Base-by-base conservation (phyloP, 208 protist genomes). In the Blechomonas ayalai region DNA sequence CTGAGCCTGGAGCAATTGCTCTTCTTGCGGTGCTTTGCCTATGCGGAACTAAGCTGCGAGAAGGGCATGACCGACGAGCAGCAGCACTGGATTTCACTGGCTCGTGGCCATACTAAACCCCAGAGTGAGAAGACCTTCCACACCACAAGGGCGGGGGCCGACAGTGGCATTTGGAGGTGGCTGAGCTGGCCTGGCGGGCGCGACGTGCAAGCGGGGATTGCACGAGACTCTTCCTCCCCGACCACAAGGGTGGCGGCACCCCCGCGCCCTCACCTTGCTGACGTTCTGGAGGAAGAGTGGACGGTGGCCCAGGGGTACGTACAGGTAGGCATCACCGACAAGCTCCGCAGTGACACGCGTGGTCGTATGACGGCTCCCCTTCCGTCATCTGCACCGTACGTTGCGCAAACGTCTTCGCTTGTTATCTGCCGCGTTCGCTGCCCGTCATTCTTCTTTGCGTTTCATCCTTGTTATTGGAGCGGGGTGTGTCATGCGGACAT, bases 21-120 rank as follows among this genome's bases (percentile, higher is more conserved):
- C n/a, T 84, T 89, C 54, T 43, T 92, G 5, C 76, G 80, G 8
- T 89, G 77, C 43, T 39, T 92, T 6, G 54, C 84, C 2, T 67
- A 74, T 24, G 66, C 80, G 0, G 78, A 89, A 49, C 49, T 92
- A 4, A 26, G 40, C 23, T 41, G 45, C n/a, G 84, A 89, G 40
- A 38, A 53, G 36, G 52, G 73, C 12, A 40, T 39, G 0, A 24
- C 49, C 22, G 19, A 27, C n/a, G 66, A 63, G 31, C 81, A 90
- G 48, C 51, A 67, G 36, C 32, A 52, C 20, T 81, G 55, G 19
- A 78, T 90, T 52, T 59, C 29, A 2, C 46, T 48, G 26, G 57
- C 49, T 3, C 47, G 33, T 13, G 36, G 32, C 25, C n/a, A n/a
- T n/a, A n/a, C n/a, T n/a, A n/a, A n/a, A n/a, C 5, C 1, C 7